A percentile compares a stretch with the other conserved stretches of the same genome.
phyloP scores from a whole-genome alignment of 1,139 yeast genomes.

The Taphrina communis region DNA sequence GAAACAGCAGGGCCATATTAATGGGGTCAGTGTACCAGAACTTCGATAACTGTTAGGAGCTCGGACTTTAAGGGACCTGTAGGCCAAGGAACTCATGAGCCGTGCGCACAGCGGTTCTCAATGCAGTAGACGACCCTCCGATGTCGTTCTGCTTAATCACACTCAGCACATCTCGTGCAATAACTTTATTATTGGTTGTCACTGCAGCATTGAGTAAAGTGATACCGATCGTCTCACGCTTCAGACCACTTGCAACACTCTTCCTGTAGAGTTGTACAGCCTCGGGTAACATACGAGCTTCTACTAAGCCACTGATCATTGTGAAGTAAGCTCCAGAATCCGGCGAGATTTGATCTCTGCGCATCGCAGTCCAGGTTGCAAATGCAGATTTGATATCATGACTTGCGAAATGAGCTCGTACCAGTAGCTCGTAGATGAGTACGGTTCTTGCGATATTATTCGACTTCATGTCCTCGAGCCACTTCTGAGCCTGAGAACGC shows the following conservation, averaged over 20 bases:
- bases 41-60: too few species aligned
- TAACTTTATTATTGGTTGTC: neutral
- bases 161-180: slow-evolving; percentile 1
- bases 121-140: neutral
- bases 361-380: slow-evolving; percentile 3
- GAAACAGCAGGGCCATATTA: too few species aligned
- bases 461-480: slow-evolving; percentile 1
- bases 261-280: slow-evolving; percentile 4
- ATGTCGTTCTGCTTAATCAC: neutral
- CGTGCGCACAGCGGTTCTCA: neutral
- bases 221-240: neutral
- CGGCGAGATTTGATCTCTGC: slow-evolving; percentile 10
- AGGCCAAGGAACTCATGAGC: neutral
- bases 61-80: neutral
- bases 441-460: slow-evolving; percentile 8
- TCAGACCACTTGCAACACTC: slow-evolving; percentile 5
- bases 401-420: slow-evolving; percentile 1
- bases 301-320: slow-evolving; percentile 7
- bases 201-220: slow-evolving; percentile 12
- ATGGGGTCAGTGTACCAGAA: too few species aligned
- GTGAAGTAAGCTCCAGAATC: slow-evolving; percentile 17
- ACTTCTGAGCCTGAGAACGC: neutral
- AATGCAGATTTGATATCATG: neutral
- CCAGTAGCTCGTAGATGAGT: neutral
- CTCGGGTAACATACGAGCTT: slow-evolving; percentile 4